phyloP scores from a whole-genome alignment of 305 asterid species.

The Solanum chacoense region DNA sequence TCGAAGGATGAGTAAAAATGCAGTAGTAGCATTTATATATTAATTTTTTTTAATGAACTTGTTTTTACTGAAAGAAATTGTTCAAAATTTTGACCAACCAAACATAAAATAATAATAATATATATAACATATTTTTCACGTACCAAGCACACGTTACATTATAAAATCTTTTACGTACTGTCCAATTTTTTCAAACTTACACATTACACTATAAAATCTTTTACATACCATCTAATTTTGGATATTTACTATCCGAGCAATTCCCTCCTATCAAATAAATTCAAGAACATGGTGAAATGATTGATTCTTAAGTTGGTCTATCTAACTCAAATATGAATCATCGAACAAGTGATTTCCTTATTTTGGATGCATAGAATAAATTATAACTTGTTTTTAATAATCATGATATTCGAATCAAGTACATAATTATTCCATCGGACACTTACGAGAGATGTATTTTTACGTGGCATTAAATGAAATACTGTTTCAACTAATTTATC shows the following conservation, averaged over 20 bases:
- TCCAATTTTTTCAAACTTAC: neutral
- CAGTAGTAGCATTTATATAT: neutral
- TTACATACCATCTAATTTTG: neutral
- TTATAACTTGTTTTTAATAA: neutral
- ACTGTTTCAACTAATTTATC: neutral
- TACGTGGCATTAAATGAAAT: neutral
- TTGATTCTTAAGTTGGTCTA: neutral
- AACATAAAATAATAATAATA: too few relatives aligned
- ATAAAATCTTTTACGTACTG: too few relatives aligned
- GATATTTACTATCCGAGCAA: too few relatives aligned
- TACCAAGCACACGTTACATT: neutral
- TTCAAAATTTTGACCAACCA: neutral
- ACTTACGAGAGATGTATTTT: neutral
- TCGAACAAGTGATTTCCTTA: neutral
- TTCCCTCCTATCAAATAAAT: neutral
- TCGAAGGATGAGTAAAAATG: neutral
- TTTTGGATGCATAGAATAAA: neutral
- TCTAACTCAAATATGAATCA: neutral
- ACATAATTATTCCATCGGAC: neutral
- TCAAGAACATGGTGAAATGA: neutral
- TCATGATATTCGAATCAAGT: neutral
- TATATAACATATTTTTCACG: too few relatives aligned
- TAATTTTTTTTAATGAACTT: too few relatives aligned
- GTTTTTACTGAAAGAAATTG: too few relatives aligned
- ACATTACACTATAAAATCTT: neutral